Evolutionary conservation across 306 rosid species (phyloP).

Genomic region (Glycine latifolia): DNA sequence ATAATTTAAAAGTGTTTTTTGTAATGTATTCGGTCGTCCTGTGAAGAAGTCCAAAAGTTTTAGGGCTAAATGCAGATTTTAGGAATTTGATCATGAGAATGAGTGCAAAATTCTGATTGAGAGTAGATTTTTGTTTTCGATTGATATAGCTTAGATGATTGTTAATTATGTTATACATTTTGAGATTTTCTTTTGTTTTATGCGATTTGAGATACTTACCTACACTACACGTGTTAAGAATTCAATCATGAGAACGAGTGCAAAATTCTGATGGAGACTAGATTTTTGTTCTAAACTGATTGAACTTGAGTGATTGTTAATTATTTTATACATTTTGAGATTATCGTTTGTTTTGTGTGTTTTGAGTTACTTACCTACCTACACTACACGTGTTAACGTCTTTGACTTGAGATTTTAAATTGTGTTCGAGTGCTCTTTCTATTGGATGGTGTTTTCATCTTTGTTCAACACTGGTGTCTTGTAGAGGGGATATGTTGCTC

Average conservation of each 20-base stretch:
- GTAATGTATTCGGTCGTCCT: slow-evolving; percentile 9
- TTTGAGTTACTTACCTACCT: not conserved
- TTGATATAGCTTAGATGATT: not conserved
- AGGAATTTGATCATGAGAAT: slow-evolving; percentile 5
- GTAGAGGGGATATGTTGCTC: slow-evolving; percentile 75
- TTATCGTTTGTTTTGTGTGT: slow-evolving; percentile 20
- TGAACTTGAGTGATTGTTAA: not conserved
- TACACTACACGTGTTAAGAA: slow-evolving; percentile 11
- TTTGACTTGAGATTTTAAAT: slow-evolving; percentile 24
- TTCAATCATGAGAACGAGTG: not conserved
- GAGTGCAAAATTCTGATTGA: not conserved
- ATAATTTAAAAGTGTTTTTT: not conserved
- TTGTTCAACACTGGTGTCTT: slow-evolving; percentile 42
- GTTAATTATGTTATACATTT: not conserved
- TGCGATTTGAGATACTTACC: not conserved
- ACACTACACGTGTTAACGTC: not conserved
- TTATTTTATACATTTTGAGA: slow-evolving; percentile 6
- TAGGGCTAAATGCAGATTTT: slow-evolving; percentile 28
- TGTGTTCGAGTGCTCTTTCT: slow-evolving; percentile 10
- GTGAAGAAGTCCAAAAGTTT: not conserved
- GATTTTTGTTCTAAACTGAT: slow-evolving; percentile 1
- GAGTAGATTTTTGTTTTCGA: slow-evolving; percentile 8
- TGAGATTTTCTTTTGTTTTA: slow-evolving; percentile 20
- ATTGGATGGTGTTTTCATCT: slow-evolving; percentile 44
- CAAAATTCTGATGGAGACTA: not conserved